Base-by-base conservation (phyloP, 2,329 filamentous ascomycete genomes). In the Pseudogymnoascus sp. region DNA sequence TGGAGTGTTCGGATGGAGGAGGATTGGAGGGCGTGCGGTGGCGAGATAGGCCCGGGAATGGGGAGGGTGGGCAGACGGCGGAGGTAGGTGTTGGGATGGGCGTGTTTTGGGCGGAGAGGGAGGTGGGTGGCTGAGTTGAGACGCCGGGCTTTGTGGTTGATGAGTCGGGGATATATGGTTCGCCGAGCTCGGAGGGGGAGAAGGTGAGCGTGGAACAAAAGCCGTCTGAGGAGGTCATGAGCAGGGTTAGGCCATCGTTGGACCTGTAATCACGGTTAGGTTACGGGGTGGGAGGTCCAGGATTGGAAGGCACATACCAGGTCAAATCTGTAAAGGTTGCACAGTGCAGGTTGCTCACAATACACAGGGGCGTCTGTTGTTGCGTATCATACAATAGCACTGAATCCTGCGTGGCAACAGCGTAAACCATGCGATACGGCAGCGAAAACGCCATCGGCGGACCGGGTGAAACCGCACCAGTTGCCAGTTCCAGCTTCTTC, bases 221-320 rank as follows among this genome's bases (percentile, higher is more conserved):
- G 0, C 94, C 94, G 74, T 99, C 94, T 0, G 94, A 97, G 0
- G 94, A 99, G n/a, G 92, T 94, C 78, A 99, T 95, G 59, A 99
- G 81, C 22, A 99, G 79, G 1, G 88, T 92, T 42, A 85, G 80
- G 11, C 89, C 89, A 74, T 92, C 89, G 66, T 81, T 86, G 1
- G 89, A 89, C 88, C 88, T 90, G 65, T 30, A 69, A 69, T 35
- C 64, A 65, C 28, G 16, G 4, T 35, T 59, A 67, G 64, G 69
- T 66, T 58, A 62, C 33, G 4, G 19, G 35, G 9, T n/a, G 28
- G 39, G 33, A 16, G 19, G 58, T 61, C 16, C 19, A 45, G 41
- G 16, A 19, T 16, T 11, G 30, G 25, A 2, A 38, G 7, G 11
- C 19, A 76, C 87, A 75, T 84, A 96, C 94, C 94, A 99, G 35